A percentile compares a stretch with the other conserved stretches of the same genome.
Evolutionary conservation across 1,284 basidiomycete genomes (phyloP).

Genomic region (Trametes polyzona): DNA sequence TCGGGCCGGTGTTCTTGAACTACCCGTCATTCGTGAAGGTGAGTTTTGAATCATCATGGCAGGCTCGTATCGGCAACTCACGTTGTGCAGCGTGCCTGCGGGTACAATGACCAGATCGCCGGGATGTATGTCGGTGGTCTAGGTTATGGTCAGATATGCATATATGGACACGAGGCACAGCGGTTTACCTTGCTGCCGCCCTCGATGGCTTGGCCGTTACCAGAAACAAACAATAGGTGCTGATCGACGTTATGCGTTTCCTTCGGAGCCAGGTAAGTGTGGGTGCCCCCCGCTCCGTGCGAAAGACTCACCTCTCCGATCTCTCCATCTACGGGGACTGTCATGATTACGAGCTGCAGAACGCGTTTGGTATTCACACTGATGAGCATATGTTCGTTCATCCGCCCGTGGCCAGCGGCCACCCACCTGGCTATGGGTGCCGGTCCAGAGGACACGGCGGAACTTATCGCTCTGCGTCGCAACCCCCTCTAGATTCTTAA

Average conservation of each 20-base stretch:
- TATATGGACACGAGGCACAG: not conserved
- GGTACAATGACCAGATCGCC: slow-evolving; percentile 37
- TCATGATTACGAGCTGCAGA: slow-evolving; percentile 36
- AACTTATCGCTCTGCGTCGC: slow-evolving; percentile 36
- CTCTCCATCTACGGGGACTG: slow-evolving; percentile 35
- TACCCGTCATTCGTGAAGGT: not conserved
- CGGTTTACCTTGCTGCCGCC: slow-evolving; percentile 32
- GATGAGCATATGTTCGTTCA: not conserved
- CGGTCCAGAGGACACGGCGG: slow-evolving; percentile 36
- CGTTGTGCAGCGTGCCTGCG: slow-evolving; percentile 37
- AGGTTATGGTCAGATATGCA: not conserved
- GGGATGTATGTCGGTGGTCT: slow-evolving; percentile 30
- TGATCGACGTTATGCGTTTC: slow-evolving; percentile 38
- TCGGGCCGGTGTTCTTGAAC: slow-evolving; percentile 36
- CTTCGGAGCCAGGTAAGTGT: slow-evolving; percentile 14
- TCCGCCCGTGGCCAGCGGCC: not conserved
- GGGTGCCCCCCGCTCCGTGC: not conserved
- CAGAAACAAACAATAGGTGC: slow-evolving; percentile 37
- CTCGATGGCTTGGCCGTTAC: slow-evolving; percentile 32
- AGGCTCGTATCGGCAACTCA: too few species aligned
- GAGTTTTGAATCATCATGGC: too few species aligned
- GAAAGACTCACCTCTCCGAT: slow-evolving; percentile 34
- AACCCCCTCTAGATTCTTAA: slow-evolving; percentile 31
- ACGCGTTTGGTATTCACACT: not conserved
- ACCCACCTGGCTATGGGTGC: slow-evolving; percentile 35